Evolutionary conservation across 345 rosid genomes (phyloP).

Genomic region (Citrus hindsii): DNA sequence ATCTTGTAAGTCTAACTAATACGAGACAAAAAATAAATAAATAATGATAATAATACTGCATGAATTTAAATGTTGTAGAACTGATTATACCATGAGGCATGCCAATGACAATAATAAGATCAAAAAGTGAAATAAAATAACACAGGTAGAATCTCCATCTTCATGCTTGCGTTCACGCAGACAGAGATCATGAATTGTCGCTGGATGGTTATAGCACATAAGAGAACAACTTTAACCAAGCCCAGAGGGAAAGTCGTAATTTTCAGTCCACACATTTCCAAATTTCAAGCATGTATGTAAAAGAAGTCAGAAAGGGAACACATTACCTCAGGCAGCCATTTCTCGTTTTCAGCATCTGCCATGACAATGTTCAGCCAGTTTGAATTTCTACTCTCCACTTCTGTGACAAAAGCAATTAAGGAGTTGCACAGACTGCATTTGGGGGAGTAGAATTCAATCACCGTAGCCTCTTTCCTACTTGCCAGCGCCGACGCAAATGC

Average conservation of each 20-base stretch:
- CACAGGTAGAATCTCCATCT: neutral
- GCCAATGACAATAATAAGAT: neutral
- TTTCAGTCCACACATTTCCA: neutral
- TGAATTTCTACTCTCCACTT: constrained; percentile 68
- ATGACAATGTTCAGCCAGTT: constrained; percentile 75
- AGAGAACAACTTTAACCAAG: neutral
- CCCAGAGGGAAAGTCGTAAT: neutral
- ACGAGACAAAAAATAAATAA: neutral
- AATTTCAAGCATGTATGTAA: neutral
- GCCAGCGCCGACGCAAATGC: constrained; percentile 83
- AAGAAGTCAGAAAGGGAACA: neutral
- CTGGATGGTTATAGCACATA: neutral
- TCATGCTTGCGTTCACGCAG: neutral
- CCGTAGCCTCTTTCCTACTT: constrained; percentile 70
- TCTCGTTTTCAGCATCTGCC: constrained; percentile 94
- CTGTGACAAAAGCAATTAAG: constrained; percentile 55
- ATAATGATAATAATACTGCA: neutral
- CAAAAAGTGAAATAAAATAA: neutral
- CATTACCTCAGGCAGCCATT: constrained; percentile 92
- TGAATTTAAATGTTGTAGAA: neutral
- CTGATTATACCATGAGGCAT: neutral
- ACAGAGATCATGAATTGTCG: neutral
- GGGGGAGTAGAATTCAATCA: constrained; percentile 88
- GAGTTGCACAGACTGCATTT: constrained; percentile 88
- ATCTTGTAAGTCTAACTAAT: neutral